These are phyloP conservation scores for Apiotrichum mycotoxinovorans DNA, from an alignment of 1,284 basidiomycete species.

Conservation along the genomic window DNA sequence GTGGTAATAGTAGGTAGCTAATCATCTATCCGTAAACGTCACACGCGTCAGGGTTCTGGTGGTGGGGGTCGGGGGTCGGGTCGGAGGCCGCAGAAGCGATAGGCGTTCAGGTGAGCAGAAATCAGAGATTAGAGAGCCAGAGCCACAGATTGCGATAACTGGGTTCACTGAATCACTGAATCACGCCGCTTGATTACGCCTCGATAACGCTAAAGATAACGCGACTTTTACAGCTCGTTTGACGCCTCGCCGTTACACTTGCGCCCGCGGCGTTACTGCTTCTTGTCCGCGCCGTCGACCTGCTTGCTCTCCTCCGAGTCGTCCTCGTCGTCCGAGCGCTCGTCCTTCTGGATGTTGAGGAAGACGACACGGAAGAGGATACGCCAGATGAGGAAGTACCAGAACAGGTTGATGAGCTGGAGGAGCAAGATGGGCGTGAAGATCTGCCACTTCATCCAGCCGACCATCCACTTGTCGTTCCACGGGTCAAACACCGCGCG, in stretches of 20 bases:
- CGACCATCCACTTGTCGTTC: conserved; percentile 66
- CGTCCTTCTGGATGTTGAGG: conserved; percentile 45
- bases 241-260: no score
- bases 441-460: conserved; percentile 80
- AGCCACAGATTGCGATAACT: no score
- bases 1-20: background rate
- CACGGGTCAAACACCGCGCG: conserved; percentile 56
- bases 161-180: no score
- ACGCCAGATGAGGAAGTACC: conserved; percentile 77
- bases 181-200: no score
- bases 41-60: background rate
- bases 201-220: no score
- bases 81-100: no score
- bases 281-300: conserved; percentile 19
- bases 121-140: no score
- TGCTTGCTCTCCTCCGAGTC: conserved; percentile 25
- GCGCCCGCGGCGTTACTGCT: conserved; percentile 7
- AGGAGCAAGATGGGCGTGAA: conserved; percentile 70
- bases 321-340: conserved; percentile 53
- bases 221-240: no score
- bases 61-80: background rate
- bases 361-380: conserved; percentile 56
- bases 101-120: no score
- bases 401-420: conserved; percentile 82
- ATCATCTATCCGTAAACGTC: background rate